Base-by-base conservation (phyloP, 352 stramenopile species). In the Thraustochytrium sp. region DNA sequence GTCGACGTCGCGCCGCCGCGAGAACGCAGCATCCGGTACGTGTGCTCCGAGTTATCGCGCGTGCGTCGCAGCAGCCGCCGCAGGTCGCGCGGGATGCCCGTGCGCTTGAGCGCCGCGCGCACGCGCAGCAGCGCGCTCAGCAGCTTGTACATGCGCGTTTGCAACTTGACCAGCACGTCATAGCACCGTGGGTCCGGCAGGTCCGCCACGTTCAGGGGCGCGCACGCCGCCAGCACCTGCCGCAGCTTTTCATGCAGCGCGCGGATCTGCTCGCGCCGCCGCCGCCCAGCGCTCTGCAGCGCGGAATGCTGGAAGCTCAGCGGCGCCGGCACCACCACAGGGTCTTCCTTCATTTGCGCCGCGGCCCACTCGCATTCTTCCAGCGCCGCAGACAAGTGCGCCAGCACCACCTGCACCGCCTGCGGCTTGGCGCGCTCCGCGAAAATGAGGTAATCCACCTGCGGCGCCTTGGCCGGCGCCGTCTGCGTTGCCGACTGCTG, bases 101-200 rank as follows among this genome's bases (percentile, higher is more conserved):
- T 59, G 44, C 89, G 85, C 48, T 91, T 92, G 26, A 82, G 75
- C 2, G 87, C 85, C n/a, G 91, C 56, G 62, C 88, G 88, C 76
- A 85, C 86, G 21, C 87, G 86, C 18, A 93, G 73, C 23, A 89
- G 73, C 16, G 86, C 36, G 4, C 87, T 85, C 2, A 91, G 76
- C 3, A 92, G 36, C 74, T 93, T 93, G 86, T 89, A 92, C 0
- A 91, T 82, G 0, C 89, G 85, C 0, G 88, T 68, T 1, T 65
- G 42, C 8, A 44, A 9, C 26, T 80, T 80, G 37, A 65, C 11
- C 13, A 80, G n/a, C 9, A 63, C 31, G 18, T 80, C 68, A 31
- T 68, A 46, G 68, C 48, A 80, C 51, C 46, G 37, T 23, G 26
- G 26, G 31, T 46, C 31, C 11, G 53, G 34, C 34, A 65, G 46